Evolutionary conservation across 1,139 yeast genomes (phyloP), one percentile per base, ranked within the genome.

Genomic region (Debaryomyces psychrophilus): DNA sequence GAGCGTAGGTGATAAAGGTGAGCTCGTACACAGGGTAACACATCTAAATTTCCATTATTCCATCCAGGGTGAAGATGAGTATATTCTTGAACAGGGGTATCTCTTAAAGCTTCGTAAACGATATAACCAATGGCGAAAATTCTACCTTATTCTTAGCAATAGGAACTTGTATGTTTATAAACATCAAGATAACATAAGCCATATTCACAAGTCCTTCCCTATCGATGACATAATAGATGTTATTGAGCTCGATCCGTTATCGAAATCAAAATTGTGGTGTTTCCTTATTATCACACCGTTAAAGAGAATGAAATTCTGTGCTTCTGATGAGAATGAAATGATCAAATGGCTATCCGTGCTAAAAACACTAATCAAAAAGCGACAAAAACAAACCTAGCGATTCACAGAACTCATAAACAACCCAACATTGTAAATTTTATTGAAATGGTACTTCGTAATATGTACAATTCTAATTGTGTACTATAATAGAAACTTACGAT

Each of bases 331-430:
- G 52, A 76, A 72, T 9, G 82, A 78, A 11, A 61, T 79, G 59
- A 68, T 76, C 1, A 65, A 68, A 45, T 81, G 85, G 85, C 61
- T 81, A 35, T 75, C 76, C 2, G 71, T 79, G 2, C 58, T 77
- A 49, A 76, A 73, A 48, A 54, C 65, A 31, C 33, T 53, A 9
- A 25, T 29, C n/a, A 12, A 22, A 23, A 29, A 45, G 36, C 18
- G 25, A 33, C 18, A 8, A 33, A 9, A 9, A 33, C n/a, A 18
- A 18, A n/a, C 2, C 5, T 17, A 17, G n/a, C 2, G 5, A 5
- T 14, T n/a, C 23, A 31, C 3, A 4, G n/a, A 5, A 7, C 18
- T 29, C n/a, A 29, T 29, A 8, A 29, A 7, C 3, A 8, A 29
- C 17, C 4, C 17, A 29, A 4, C 15, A 14, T 14, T 29, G 4